phyloP scores from a whole-genome alignment of 345 rosid genomes.

The Anastatica hierochuntica region DNA sequence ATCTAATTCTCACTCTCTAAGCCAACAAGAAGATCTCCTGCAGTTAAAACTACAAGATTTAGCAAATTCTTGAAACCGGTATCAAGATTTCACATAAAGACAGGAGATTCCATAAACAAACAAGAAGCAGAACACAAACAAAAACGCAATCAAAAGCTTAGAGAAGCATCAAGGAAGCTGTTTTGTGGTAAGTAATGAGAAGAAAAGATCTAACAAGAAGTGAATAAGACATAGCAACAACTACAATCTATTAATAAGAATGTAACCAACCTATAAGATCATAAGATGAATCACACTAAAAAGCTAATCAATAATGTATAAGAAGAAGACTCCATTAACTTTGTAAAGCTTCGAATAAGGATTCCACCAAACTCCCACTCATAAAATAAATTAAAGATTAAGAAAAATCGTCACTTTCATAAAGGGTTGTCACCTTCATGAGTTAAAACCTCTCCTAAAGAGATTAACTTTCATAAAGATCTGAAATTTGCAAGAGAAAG shows the following conservation, averaged over 20 bases:
- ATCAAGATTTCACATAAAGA: not conserved
- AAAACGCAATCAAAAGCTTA: not conserved
- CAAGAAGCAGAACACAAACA: not conserved
- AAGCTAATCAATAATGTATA: constrained; percentile 4
- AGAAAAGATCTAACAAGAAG: not conserved
- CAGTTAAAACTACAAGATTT: not conserved
- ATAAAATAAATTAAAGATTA: constrained; percentile 12
- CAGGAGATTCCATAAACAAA: not conserved
- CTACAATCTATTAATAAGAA: constrained; percentile 10
- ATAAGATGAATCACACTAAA: constrained; percentile 8
- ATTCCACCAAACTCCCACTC: constrained; percentile 29
- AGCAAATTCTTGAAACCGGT: too few species aligned
- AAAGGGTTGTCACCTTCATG: not conserved
- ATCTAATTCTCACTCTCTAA: not conserved
- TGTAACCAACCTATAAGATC: constrained; percentile 20
- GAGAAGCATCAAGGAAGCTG: constrained; percentile 2
- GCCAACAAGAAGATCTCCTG: constrained; percentile 17
- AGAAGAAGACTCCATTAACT: constrained; percentile 11
- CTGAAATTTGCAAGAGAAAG: too few species aligned
- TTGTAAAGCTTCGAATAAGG: constrained; percentile 17
- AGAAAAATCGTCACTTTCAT: constrained; percentile 4
- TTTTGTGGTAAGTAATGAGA: not conserved
- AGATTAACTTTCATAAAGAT: too few species aligned
- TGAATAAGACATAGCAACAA: constrained; percentile 21
- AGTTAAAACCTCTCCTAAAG: too few species aligned